Base-by-base conservation (phyloP, 2,329 filamentous ascomycete genomes). In the Aspergillaceae sp. region DNA sequence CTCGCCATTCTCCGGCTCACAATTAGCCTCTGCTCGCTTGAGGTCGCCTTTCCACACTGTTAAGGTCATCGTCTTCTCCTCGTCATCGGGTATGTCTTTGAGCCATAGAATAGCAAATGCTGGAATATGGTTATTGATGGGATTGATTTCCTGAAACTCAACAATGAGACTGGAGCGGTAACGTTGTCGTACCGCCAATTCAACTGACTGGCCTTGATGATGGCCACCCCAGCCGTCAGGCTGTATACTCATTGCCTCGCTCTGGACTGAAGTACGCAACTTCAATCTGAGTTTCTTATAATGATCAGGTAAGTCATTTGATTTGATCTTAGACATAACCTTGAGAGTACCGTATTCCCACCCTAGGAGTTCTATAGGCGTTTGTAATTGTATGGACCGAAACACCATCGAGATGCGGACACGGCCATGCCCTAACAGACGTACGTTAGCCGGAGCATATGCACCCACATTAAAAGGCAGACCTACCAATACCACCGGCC, bases 261-360 rank as follows among this genome's bases (percentile, higher is more conserved):
- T 40, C 36, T 40, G 36, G 36, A 40, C 36, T 27, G 36, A 40
- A 40, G 36, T 40, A 40, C 36, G 36, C 36, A 40, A 5, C 36
- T 40, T 40, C 36, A 40, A 40, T 40, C 36, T 9, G 19, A 40
- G 36, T 40, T 40, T 40, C 36, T 40, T 40, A 11, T 40, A 40
- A 40, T 19, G 10, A 27, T 40, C 36, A 4, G 36, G 36, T 11
- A 40, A 40, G 36, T 40, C 36, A 40, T 40, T 40, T 19, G 36
- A 40, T 40, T 40, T 10, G 7, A 40, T 40, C n/a, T 40, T 11
- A 27, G 36, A 11, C 36, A 27, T 9, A 40, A 40, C 7, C 36
- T 27, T 40, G 36, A 40, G 36, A 40, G 26, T 27, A 40, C 36
- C 36, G 36, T 40, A 40, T 19, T 40, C 36, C 36, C 36, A 40